These are phyloP conservation scores for Termitomyces sp. DNA, from an alignment of 768 basidiomycete species.

Conservation along the genomic window DNA sequence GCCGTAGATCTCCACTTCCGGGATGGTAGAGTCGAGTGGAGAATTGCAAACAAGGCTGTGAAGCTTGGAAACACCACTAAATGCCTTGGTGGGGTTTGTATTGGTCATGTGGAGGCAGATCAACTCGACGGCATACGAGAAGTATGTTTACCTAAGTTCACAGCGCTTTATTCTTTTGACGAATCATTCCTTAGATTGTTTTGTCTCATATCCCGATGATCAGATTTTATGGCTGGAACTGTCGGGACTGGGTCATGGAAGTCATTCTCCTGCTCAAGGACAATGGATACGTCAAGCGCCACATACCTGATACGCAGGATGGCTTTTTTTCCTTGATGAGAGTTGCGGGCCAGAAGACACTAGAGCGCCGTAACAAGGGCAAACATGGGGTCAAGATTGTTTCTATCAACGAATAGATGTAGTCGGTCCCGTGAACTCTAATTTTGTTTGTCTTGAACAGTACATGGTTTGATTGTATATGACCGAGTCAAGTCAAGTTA, in stretches of 20 bases:
- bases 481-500: not conserved
- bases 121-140: constrained; percentile 1
- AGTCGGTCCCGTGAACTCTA: not conserved
- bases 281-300: not conserved
- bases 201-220: not conserved
- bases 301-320: not conserved
- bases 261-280: constrained; percentile 5
- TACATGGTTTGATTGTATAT: not conserved
- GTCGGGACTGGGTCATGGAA: constrained; percentile 11
- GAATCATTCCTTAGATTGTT: not conserved
- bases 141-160: not conserved
- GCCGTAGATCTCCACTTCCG: constrained; percentile 5
- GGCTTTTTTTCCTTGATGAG: constrained; percentile 1
- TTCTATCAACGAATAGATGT: not conserved
- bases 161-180: not conserved
- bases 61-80: constrained; percentile 5
- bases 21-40: constrained; percentile 7
- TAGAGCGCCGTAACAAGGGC: not conserved
- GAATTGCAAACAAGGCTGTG: not conserved
- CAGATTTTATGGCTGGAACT: constrained; percentile 9
- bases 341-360: constrained; percentile 3
- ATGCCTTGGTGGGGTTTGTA: constrained; percentile 10
- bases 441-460: not conserved
- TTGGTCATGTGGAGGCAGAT: constrained; percentile 2
- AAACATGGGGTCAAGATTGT: not conserved